Percentiles rank a stretch among this genome's conserved stretches.
Evolutionary conservation across 2,329 filamentous ascomycete species (phyloP).

Genomic region (Neofusicoccum sp.): DNA sequence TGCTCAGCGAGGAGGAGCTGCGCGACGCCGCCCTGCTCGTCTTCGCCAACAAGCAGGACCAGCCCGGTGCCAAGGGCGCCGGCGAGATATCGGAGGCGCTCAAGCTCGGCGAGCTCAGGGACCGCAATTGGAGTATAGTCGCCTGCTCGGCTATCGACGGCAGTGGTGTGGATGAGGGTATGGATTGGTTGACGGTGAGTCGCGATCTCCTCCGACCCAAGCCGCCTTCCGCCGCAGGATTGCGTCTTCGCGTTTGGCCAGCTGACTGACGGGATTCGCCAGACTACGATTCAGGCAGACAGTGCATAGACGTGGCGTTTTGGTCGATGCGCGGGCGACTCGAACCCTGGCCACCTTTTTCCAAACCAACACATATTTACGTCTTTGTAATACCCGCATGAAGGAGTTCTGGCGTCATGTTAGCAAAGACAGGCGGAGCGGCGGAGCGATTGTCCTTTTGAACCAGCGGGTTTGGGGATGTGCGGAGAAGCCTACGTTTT

Average conservation of each 20-base stretch:
- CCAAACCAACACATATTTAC: not conserved
- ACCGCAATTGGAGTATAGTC: constrained; percentile 99
- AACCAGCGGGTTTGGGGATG: too few species aligned
- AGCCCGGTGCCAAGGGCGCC: constrained; percentile 93
- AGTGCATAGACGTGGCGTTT: constrained; percentile 17
- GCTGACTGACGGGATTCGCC: not conserved
- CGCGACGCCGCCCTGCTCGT: constrained; percentile 90
- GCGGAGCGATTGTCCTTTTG: too few species aligned
- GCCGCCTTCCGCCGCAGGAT: not conserved
- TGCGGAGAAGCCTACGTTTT: not conserved
- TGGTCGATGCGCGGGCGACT: not conserved
- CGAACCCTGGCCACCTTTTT: not conserved
- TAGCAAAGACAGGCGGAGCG: constrained; percentile 2
- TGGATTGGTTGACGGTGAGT: constrained; percentile 96
- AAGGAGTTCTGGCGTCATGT: constrained; percentile 16
- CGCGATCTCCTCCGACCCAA: not conserved
- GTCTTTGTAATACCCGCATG: constrained; percentile 20
- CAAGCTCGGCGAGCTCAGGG: constrained; percentile 84
- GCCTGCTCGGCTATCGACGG: constrained; percentile 96
- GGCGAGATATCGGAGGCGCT: constrained; percentile 96
- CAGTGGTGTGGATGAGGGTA: constrained; percentile 90
- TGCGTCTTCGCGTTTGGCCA: not conserved
- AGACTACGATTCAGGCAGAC: constrained; percentile 22
- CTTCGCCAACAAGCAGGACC: constrained; percentile 99
- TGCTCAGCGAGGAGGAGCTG: constrained; percentile 96